Conservation (phyloP, 2,329 filamentous ascomycete genomes). For the Cladosporium velox region DNA sequence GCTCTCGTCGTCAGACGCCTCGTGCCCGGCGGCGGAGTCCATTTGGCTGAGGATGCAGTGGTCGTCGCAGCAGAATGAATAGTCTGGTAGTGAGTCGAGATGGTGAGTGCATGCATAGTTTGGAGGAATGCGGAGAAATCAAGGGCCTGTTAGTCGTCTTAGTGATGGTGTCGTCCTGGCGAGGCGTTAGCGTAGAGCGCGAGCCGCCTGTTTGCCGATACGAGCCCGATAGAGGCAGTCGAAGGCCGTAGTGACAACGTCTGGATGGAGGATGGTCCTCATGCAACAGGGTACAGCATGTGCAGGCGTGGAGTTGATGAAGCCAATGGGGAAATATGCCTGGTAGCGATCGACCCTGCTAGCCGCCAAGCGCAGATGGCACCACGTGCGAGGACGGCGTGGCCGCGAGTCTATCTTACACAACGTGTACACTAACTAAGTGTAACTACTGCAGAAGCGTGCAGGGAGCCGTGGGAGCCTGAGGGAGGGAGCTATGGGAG, state of each 20-base stretch:
- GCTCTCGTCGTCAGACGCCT: slow-evolving; percentile 16
- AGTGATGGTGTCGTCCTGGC: not conserved
- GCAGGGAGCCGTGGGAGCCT: not conserved
- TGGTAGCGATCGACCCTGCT: slow-evolving; percentile 8
- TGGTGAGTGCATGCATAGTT: slow-evolving; percentile 12
- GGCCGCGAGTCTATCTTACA: slow-evolving; percentile 13
- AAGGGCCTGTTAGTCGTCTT: not conserved
- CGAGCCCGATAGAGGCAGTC: slow-evolving; percentile 2
- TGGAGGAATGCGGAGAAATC: slow-evolving; percentile 6
- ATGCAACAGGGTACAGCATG: slow-evolving; percentile 7
- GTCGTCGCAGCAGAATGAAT: not conserved
- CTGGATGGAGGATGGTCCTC: not conserved
- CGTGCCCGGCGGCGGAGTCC: slow-evolving; percentile 6
- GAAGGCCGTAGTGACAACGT: not conserved
- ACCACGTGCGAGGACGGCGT: slow-evolving; percentile 16
- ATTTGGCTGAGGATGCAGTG: not conserved
- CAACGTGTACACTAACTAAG: slow-evolving; percentile 6
- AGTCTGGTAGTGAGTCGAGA: not conserved
- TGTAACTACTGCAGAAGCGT: not conserved
- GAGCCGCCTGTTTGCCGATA: slow-evolving; percentile 3
- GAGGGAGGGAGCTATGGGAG: not conserved
- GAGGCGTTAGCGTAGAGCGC: not conserved
- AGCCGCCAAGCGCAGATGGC: slow-evolving; percentile 9
- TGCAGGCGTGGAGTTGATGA: slow-evolving; percentile 5
- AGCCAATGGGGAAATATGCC: slow-evolving; percentile 16